Evolutionary conservation across 805 yeast species (phyloP), one percentile per base, ranked within the genome.

Genomic region (Candida qinlingensis): DNA sequence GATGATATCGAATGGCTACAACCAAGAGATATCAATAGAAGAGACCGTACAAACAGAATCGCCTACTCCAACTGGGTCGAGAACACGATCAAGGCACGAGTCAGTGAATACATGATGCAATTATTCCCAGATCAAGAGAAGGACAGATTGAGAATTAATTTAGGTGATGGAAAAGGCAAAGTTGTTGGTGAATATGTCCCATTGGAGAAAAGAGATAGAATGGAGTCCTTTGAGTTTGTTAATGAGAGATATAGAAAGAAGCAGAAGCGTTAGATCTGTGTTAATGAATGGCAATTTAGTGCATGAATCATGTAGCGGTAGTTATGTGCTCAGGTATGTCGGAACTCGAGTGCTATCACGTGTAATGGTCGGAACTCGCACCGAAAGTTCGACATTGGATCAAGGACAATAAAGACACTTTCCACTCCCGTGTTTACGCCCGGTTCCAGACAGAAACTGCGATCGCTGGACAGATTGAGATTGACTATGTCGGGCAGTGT

Each of bases 81-180:
- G 45, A 69, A 75, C 56, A 75, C 76, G 51, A 59, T 86, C 44
- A 87, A 83, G 59, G 64, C 81, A 1, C 68, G 74, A 7, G 70
- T 88, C 44, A 66, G 80, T 1, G 61, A 63, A 3, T 55, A 51
- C 44, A 60, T 61, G 60, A 11, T 45, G 27, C 54, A 56, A 1
- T 34, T 49, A 4, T 56, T 69, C 42, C 61, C 64, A 9, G 30
- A 37, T 25, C 31, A 10, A 1, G 50, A 44, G 25, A 35, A 43
- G 1, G 42, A 44, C 8, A 46, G 45, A 46, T 54, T 62, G 12
- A 59, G 65, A 26, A 69, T 84, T 31, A 85, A 85, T 57, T 56
- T 77, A 0, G 97, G 97, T n/a, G 85, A 85, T 61, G 97, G 97
- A 0, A 64, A 67, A 30, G 95, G 94, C 1, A 74, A 81, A 45